These are phyloP conservation scores for Capronia epimyces DNA, from an alignment of 2,329 filamentous ascomycete genomes.

Conservation along the genomic window DNA sequence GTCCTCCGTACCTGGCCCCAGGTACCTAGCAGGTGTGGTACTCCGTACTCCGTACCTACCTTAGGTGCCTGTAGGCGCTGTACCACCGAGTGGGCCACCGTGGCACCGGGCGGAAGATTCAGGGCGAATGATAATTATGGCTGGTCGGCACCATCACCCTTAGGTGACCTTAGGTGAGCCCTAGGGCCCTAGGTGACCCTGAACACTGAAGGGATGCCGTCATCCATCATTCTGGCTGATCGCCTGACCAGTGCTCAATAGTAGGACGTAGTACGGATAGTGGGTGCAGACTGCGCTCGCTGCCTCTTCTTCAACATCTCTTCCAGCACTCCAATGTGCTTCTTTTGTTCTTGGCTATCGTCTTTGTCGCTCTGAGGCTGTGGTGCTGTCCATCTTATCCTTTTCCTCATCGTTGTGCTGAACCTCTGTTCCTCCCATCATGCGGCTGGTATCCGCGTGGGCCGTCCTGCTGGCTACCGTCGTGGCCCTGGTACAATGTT, in stretches of 20 bases:
- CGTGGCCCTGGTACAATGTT: conserved; percentile 19
- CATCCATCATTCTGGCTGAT: conserved; percentile 1
- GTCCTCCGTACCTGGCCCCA: too few relatives aligned
- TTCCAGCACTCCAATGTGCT: background rate
- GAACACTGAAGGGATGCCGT: background rate
- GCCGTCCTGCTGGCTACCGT: conserved; percentile 19
- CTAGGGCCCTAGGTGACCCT: too few relatives aligned
- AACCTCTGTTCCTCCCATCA: conserved; percentile 10
- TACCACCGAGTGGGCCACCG: too few relatives aligned
- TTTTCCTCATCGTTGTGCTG: background rate
- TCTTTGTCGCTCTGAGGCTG: background rate
- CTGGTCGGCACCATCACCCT: too few relatives aligned
- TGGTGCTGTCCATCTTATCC: background rate
- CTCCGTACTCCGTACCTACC: too few relatives aligned
- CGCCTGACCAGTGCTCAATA: conserved; percentile 2
- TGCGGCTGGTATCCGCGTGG: conserved; percentile 28
- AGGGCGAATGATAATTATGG: too few relatives aligned
- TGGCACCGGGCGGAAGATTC: too few relatives aligned
- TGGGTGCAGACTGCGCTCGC: conserved; percentile 4
- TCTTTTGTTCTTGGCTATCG: background rate
- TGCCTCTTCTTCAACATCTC: background rate
- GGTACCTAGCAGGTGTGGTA: too few relatives aligned
- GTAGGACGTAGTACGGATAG: too few relatives aligned
- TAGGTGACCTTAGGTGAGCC: too few relatives aligned
- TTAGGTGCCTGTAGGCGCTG: too few relatives aligned